These are phyloP conservation scores for Penicillium canariense DNA, from an alignment of 495 filamentous ascomycete genomes.

Conservation along the genomic window DNA sequence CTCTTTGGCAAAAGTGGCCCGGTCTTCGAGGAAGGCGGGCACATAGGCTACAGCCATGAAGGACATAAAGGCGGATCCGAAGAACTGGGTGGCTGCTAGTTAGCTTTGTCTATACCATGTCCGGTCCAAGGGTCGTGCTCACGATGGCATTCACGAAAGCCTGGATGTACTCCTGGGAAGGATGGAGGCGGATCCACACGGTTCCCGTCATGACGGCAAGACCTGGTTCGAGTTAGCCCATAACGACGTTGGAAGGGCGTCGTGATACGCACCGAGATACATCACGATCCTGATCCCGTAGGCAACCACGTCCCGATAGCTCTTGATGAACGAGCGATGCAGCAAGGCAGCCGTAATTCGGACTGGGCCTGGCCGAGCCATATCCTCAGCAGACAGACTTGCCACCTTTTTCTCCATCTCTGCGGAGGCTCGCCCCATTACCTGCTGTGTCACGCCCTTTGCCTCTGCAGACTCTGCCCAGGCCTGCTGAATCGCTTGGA, in stretches of 20 bases:
- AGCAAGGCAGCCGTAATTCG: slow-evolving; percentile 53
- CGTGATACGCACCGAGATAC: slow-evolving; percentile 60
- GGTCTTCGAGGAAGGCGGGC: slow-evolving; percentile 78
- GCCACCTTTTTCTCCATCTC: slow-evolving; percentile 15
- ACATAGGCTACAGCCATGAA: slow-evolving; percentile 90
- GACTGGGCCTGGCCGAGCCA: slow-evolving; percentile 21
- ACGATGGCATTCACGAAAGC: slow-evolving; percentile 77
- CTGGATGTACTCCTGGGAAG: slow-evolving; percentile 65
- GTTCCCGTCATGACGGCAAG: slow-evolving; percentile 87
- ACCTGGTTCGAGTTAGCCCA: slow-evolving; percentile 28
- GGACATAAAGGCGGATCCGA: slow-evolving; percentile 81
- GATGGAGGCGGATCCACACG: slow-evolving; percentile 69
- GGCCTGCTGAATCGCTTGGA: slow-evolving; percentile 26
- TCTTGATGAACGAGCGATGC: slow-evolving; percentile 74
- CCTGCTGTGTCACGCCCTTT: background rate
- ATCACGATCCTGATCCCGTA: slow-evolving; percentile 81
- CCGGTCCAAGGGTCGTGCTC: slow-evolving; percentile 1
- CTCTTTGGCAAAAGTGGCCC: slow-evolving; percentile 69
- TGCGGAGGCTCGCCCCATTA: slow-evolving; percentile 13
- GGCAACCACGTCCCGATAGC: slow-evolving; percentile 74
- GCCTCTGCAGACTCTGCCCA: slow-evolving; percentile 31
- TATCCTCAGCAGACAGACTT: slow-evolving; percentile 15
- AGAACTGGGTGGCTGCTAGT: slow-evolving; percentile 48
- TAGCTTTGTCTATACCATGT: background rate
- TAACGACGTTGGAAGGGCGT: background rate